These are phyloP conservation scores for Leucogyrophana mollusca DNA, from an alignment of 768 basidiomycete species.

Conservation along the genomic window DNA sequence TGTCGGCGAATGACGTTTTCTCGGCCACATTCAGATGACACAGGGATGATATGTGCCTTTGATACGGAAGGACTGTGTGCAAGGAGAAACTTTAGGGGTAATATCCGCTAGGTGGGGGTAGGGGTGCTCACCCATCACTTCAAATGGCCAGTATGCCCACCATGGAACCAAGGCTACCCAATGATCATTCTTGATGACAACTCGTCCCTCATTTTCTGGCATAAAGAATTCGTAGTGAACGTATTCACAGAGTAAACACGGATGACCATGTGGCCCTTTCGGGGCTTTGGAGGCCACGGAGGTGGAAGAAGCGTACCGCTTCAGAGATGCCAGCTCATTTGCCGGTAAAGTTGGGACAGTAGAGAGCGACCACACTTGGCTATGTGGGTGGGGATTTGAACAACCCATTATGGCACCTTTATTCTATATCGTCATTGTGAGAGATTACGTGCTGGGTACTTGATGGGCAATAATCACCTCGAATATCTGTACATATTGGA, in stretches of 20 bases:
- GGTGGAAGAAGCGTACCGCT: constrained; percentile 41
- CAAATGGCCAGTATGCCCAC: constrained; percentile 97
- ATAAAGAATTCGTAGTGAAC: constrained; percentile 58
- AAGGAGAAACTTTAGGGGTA: constrained; percentile 4
- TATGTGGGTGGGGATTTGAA: constrained; percentile 92
- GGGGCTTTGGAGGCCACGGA: constrained; percentile 44
- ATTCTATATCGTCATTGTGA: constrained; percentile 54
- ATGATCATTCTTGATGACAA: constrained; percentile 69
- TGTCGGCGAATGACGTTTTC: constrained; percentile 59
- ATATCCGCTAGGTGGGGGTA: background rate
- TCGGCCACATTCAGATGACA: constrained; percentile 60
- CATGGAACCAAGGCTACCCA: constrained; percentile 89
- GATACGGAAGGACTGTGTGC: constrained; percentile 66
- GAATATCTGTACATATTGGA: constrained; percentile 85
- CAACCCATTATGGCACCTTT: constrained; percentile 96
- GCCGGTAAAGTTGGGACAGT: constrained; percentile 68
- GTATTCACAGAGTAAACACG: constrained; percentile 82
- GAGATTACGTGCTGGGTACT: background rate
- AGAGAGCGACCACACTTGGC: constrained; percentile 84
- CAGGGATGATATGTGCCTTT: constrained; percentile 76
- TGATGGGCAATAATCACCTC: constrained; percentile 57
- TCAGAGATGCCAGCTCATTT: constrained; percentile 60
- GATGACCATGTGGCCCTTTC: constrained; percentile 50
- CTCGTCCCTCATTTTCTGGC: constrained; percentile 46
- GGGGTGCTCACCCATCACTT: constrained; percentile 60